phyloP scores from a whole-genome alignment of 352 stramenopile genomes.

The Phytophthora brassicae region DNA sequence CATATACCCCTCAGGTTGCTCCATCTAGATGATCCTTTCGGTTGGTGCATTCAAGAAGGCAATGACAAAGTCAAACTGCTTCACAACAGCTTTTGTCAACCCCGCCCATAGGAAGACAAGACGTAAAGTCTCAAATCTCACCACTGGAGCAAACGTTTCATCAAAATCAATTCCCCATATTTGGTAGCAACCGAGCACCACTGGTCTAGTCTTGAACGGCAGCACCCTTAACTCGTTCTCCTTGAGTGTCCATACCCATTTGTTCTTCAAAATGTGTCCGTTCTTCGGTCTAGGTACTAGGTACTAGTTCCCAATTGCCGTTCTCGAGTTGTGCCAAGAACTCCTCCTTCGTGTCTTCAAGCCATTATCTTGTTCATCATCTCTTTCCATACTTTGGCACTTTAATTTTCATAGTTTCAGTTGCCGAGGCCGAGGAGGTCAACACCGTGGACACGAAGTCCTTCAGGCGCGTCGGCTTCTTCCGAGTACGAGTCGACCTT shows the following conservation, averaged over 20 bases:
- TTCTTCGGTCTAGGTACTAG: background rate
- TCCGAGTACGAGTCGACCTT: background rate
- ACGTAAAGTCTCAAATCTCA: slow-evolving; percentile 15
- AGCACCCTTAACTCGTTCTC: no score
- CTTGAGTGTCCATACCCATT: no score
- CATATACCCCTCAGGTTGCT: background rate
- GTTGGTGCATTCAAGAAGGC: background rate
- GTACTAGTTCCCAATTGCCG: slow-evolving; percentile 8
- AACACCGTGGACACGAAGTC: slow-evolving; percentile 7
- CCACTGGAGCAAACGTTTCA: background rate
- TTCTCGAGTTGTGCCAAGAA: slow-evolving; percentile 17
- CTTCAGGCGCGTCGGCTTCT: slow-evolving; percentile 1
- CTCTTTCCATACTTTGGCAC: slow-evolving; percentile 9
- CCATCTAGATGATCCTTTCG: background rate
- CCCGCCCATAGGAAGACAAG: slow-evolving; percentile 10
- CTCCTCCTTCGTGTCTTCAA: slow-evolving; percentile 8
- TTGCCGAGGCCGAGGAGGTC: slow-evolving; percentile 10
- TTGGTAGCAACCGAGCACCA: slow-evolving; percentile 11
- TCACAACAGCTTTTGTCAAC: background rate
- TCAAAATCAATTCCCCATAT: slow-evolving; percentile 21
- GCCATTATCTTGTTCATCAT: slow-evolving; percentile 7
- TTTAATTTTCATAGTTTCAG: background rate
- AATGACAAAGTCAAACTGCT: background rate
- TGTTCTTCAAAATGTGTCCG: slow-evolving; percentile 11
- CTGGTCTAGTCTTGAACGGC: no score